Percentiles rank a stretch among this genome's conserved stretches.
These are phyloP conservation scores for Epicoccum nigrum DNA, from an alignment of 2,329 filamentous ascomycete genomes.

Conservation along the genomic window DNA sequence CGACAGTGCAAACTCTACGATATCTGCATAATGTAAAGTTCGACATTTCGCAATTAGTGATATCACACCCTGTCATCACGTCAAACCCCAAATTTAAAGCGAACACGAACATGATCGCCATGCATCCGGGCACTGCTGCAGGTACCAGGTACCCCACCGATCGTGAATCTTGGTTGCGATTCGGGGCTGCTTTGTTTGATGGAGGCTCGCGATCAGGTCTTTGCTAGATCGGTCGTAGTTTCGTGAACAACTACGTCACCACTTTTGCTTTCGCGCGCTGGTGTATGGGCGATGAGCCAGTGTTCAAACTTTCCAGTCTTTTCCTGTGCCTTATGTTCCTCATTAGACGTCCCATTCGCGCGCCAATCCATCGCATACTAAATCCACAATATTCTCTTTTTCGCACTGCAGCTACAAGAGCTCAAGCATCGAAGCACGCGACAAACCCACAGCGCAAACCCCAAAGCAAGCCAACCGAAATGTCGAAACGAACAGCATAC, in stretches of 20 bases:
- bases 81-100: constrained; percentile 6
- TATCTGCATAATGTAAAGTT: too few relatives aligned
- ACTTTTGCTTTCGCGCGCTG: constrained; percentile 23
- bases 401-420: not conserved
- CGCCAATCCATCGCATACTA: constrained; percentile 1
- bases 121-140: constrained; percentile 21
- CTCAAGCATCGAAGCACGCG: constrained; percentile 18
- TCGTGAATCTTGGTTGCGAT: constrained; percentile 22
- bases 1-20: too few relatives aligned
- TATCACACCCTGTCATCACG: not conserved
- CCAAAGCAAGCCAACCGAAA: constrained; percentile 16
- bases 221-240: constrained; percentile 25
- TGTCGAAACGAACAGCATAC: constrained; percentile 42
- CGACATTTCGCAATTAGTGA: not conserved
- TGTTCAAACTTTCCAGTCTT: not conserved
- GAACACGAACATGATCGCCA: constrained; percentile 15
- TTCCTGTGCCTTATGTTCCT: constrained; percentile 18
- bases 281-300: not conserved
- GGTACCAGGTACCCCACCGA: constrained; percentile 24
- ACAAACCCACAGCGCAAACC: constrained; percentile 18
- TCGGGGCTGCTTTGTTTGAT: constrained; percentile 18
- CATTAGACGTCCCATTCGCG: constrained; percentile 6
- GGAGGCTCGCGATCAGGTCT: constrained; percentile 27
- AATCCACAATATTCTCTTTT: not conserved
- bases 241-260: constrained; percentile 33